Evolutionary conservation across 108 stramenopile genomes (phyloP).

Genomic region (Nannochloropsis salina): DNA sequence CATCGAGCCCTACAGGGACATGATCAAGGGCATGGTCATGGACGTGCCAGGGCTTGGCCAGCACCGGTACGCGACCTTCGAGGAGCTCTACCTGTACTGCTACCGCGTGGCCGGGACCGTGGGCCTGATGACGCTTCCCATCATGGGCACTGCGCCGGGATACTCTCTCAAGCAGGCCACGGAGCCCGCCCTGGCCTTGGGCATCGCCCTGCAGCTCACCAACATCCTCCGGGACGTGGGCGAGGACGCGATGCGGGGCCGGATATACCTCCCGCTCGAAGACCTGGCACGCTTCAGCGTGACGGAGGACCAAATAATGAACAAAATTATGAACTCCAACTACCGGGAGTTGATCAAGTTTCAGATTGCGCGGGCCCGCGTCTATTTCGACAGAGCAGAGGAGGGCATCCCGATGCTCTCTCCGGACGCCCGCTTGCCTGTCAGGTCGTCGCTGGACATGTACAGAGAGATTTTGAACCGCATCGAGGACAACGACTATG

Average conservation of each 20-base stretch:
- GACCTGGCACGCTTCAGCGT: slow-evolving; percentile 85
- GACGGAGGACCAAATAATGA: slow-evolving; percentile 66
- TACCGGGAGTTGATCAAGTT: slow-evolving; percentile 88
- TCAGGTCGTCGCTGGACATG: slow-evolving; percentile 81
- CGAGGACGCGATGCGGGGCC: slow-evolving; percentile 82
- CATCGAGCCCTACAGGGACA: slow-evolving; percentile 84
- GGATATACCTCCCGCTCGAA: slow-evolving; percentile 83
- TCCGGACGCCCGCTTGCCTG: slow-evolving; percentile 74
- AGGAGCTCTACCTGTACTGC: slow-evolving; percentile 90
- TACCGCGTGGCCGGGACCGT: slow-evolving; percentile 95
- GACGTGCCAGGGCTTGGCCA: slow-evolving; percentile 81
- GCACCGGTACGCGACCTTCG: slow-evolving; percentile 83
- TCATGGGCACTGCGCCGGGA: slow-evolving; percentile 77
- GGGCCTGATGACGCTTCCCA: slow-evolving; percentile 88
- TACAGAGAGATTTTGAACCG: slow-evolving; percentile 86
- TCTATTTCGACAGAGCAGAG: slow-evolving; percentile 86
- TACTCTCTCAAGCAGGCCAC: slow-evolving; percentile 71
- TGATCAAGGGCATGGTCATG: slow-evolving; percentile 95
- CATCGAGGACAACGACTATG: slow-evolving; percentile 88
- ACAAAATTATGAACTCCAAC: slow-evolving; percentile 69
- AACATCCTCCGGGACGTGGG: slow-evolving; percentile 96
- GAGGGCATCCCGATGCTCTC: slow-evolving; percentile 85
- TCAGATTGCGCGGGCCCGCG: slow-evolving; percentile 79
- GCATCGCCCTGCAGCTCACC: slow-evolving; percentile 96
- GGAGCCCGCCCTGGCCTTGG: slow-evolving; percentile 85